Percentiles rank a stretch among this genome's conserved stretches.
phyloP scores from a whole-genome alignment of 495 filamentous ascomycete genomes.

The Haplographium delicatum region DNA sequence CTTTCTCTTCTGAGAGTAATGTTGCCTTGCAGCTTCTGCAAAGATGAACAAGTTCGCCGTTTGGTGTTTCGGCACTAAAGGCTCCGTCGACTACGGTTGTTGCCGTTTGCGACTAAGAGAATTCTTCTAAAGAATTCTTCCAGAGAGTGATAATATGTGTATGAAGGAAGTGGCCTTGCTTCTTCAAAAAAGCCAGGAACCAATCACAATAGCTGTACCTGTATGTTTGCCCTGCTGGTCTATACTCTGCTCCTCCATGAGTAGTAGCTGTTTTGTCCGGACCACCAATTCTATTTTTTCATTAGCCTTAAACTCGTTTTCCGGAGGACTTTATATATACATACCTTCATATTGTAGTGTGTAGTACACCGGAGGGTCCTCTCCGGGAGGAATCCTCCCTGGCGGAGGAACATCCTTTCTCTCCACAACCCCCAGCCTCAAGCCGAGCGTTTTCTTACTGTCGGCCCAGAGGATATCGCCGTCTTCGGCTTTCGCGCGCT shows the following conservation, averaged over 20 bases:
- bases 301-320: neutral
- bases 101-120: neutral
- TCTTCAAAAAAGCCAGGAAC: conserved; percentile 28
- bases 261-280: conserved; percentile 50
- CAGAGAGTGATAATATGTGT: too few relatives aligned
- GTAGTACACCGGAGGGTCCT: conserved; percentile 50
- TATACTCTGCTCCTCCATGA: conserved; percentile 52
- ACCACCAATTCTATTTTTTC: conserved; percentile 33
- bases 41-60: too few relatives aligned
- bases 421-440: conserved; percentile 50
- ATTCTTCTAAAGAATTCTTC: too few relatives aligned
- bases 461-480: conserved; percentile 54
- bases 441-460: conserved; percentile 45
- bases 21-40: too few relatives aligned
- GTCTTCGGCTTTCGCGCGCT: conserved; percentile 24
- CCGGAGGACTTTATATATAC: conserved; percentile 10
- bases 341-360: conserved; percentile 56
- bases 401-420: conserved; percentile 33
- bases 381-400: conserved; percentile 39
- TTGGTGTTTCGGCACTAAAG: neutral
- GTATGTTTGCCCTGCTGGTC: conserved; percentile 42
- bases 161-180: too few relatives aligned
- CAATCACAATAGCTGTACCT: conserved; percentile 57
- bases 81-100: neutral
- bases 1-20: too few relatives aligned